Conservation (phyloP, 352 stramenopile genomes). For the Plasmopara muralis region DNA sequence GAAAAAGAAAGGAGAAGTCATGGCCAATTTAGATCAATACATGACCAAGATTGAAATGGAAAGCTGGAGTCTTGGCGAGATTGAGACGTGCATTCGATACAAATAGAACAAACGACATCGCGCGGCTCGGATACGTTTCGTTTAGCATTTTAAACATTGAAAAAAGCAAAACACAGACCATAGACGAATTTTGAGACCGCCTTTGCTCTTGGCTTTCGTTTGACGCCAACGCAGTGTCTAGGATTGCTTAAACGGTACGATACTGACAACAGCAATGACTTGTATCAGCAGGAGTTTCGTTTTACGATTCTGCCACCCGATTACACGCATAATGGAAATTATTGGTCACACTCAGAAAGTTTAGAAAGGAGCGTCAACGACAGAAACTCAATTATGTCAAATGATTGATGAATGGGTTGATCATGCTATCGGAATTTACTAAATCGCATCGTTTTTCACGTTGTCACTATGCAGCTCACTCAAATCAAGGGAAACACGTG, state of each 20-base stretch:
- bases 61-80: slow-evolving; percentile 67
- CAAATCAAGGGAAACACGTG: slow-evolving; percentile 37
- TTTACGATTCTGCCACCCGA: slow-evolving; percentile 67
- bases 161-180: slow-evolving; percentile 60
- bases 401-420: slow-evolving; percentile 51
- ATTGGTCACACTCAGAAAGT: slow-evolving; percentile 70
- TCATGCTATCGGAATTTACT: slow-evolving; percentile 55
- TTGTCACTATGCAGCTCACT: slow-evolving; percentile 32
- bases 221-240: slow-evolving; percentile 52
- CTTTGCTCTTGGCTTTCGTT: slow-evolving; percentile 65
- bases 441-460: slow-evolving; percentile 46
- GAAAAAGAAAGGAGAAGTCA: slow-evolving; percentile 45
- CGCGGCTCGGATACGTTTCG: slow-evolving; percentile 76
- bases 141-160: slow-evolving; percentile 76
- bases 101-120: slow-evolving; percentile 70
- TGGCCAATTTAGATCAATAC: slow-evolving; percentile 47
- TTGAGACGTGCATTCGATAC: slow-evolving; percentile 71
- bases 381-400: slow-evolving; percentile 57
- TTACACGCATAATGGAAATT: slow-evolving; percentile 70
- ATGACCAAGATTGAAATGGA: slow-evolving; percentile 76
- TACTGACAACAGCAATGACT: slow-evolving; percentile 63
- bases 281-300: slow-evolving; percentile 81
- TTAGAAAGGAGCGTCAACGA: slow-evolving; percentile 35
- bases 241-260: slow-evolving; percentile 72
- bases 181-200: slow-evolving; percentile 65